Base-by-base conservation (phyloP, 2,329 filamentous ascomycete genomes). In the Pseudogymnoascus sp. region DNA sequence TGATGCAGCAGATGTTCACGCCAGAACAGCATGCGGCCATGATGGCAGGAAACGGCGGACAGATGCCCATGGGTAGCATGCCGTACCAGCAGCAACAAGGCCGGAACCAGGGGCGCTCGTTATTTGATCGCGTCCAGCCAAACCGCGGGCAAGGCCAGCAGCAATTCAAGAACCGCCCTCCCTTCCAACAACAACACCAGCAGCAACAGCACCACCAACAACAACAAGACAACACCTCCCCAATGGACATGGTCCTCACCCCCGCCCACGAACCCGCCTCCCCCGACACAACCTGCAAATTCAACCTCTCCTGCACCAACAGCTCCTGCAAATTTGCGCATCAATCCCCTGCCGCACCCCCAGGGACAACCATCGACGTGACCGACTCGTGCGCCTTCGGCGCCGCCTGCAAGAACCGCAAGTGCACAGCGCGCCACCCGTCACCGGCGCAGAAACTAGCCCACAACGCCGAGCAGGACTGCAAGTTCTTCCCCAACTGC, bases 331-430 rank as follows among this genome's bases (percentile, higher is more conserved):
- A 87, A 66, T 99, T 91, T 73, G 94, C 91, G 15, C 94, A 99
- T 71, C 93, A 97, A 76, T 96, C 92, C 14, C 91, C 94, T 1
- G 91, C 89, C 2, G 92, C 93, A 33, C 88, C 90, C 3, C 87
- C 88, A 2, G 89, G 88, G 28, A 83, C 82, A 2, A 81, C 86
- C 0, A 80, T 97, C 62, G 94, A 97, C 72, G 81, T 92, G 66
- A 83, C 80, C 62, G 91, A 96, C 69, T 80, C 82, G 15, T 99
- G 94, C 77, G 82, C 82, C 15, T 97, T 89, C 68, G 93, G 91
- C 18, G 91, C 86, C 2, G 91, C 91, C 7, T 99, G 94, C 84
- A 96, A 94, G 77, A 99, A 97, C 79, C 82, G 85, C 69, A 97
- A 97, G 77, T 99, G 94, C 71, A 89, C 89, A 7, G 92, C 83